A percentile compares a stretch with the other conserved stretches of the same genome.
Evolutionary conservation across 73 alveolate genomes (phyloP).

Genomic region (Paramecium primaurelia): DNA sequence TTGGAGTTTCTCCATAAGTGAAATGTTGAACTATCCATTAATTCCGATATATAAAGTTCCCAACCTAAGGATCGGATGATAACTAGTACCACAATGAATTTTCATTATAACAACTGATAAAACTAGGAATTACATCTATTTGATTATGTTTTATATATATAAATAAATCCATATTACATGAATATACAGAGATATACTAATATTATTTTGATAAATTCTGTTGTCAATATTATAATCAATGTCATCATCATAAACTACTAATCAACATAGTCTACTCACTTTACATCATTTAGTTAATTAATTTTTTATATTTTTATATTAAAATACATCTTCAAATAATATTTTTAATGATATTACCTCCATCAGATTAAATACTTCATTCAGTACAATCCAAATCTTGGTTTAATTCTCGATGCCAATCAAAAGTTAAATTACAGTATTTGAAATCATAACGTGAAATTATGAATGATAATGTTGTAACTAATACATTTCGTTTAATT

Average conservation of each 20-base stretch:
- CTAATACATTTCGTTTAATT: constrained; percentile 14
- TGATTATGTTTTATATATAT: neutral
- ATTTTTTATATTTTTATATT: neutral
- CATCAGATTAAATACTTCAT: constrained; percentile 10
- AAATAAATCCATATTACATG: neutral
- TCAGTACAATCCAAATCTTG: neutral
- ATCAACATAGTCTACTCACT: neutral
- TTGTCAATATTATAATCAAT: neutral
- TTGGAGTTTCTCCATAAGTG: neutral
- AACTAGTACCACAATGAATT: neutral
- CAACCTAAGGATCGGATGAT: neutral
- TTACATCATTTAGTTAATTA: neutral
- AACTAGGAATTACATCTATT: neutral
- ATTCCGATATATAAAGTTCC: neutral
- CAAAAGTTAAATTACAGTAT: neutral
- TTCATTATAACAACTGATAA: neutral
- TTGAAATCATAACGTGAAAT: neutral
- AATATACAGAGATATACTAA: neutral
- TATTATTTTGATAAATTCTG: neutral
- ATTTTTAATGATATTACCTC: neutral
- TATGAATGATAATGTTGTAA: neutral
- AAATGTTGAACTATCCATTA: neutral
- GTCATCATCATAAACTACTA: neutral
- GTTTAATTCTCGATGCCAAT: neutral
- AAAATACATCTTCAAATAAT: neutral